phyloP scores from a whole-genome alignment of 2,329 filamentous ascomycete species.

The Helotiales sp. region DNA sequence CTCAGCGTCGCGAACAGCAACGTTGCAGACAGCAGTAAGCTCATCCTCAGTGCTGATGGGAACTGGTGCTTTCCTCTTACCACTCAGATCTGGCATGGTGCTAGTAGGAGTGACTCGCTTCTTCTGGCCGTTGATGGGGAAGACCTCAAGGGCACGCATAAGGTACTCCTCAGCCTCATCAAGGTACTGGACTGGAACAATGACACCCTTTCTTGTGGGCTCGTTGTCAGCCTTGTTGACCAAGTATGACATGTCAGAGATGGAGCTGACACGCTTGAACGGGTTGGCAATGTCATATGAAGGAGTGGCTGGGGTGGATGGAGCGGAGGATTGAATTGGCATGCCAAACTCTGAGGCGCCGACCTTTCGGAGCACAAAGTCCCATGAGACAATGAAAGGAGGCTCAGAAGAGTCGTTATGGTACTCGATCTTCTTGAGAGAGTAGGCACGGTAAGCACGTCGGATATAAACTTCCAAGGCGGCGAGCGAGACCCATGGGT shows the following conservation, averaged over 20 bases:
- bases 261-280: slow-evolving; percentile 86
- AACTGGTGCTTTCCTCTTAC: slow-evolving; percentile 64
- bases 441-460: slow-evolving; percentile 94
- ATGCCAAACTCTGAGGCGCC: slow-evolving; percentile 88
- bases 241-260: slow-evolving; percentile 95
- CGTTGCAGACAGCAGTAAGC: slow-evolving; percentile 87
- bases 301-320: slow-evolving; percentile 81
- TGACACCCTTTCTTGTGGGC: slow-evolving; percentile 86
- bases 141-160: slow-evolving; percentile 77
- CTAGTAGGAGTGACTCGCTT: slow-evolving; percentile 50
- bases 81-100: slow-evolving; percentile 71
- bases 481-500: slow-evolving; percentile 91
- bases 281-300: slow-evolving; percentile 55
- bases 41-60: slow-evolving; percentile 68
- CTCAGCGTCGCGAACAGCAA: slow-evolving; percentile 88
- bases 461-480: slow-evolving; percentile 96
- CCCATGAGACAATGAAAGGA: slow-evolving; percentile 85
- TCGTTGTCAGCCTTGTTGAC: slow-evolving; percentile 71
- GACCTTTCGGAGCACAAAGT: slow-evolving; percentile 92
- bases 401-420: slow-evolving; percentile 70
- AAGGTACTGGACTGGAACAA: slow-evolving; percentile 88
- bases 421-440: slow-evolving; percentile 86
- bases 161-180: slow-evolving; percentile 92
- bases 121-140: slow-evolving; percentile 60
- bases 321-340: slow-evolving; percentile 74